These are phyloP conservation scores for Diutina rugosa DNA, from an alignment of 1,139 yeast species.

Conservation along the genomic window DNA sequence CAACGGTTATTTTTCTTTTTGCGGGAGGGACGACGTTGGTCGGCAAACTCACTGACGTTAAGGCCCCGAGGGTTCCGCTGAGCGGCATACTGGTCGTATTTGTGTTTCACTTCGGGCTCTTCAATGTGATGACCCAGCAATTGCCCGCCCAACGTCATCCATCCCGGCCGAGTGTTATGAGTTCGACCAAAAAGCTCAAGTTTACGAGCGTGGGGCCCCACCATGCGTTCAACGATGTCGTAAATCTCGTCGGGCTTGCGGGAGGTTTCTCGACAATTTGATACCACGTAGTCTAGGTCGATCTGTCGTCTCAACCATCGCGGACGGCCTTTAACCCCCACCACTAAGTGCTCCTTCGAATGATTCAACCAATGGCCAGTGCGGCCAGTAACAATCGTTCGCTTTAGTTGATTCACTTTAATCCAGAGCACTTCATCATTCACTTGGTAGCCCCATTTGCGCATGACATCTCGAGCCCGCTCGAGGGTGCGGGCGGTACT, in stretches of 20 bases:
- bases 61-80: neutral
- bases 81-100: neutral
- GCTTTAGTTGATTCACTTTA: conserved; percentile 71
- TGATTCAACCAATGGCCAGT: conserved; percentile 97
- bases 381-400: conserved; percentile 89
- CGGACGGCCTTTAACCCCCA: conserved; percentile 75
- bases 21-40: neutral
- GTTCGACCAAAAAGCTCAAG: conserved; percentile 82
- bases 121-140: neutral
- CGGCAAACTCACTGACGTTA: neutral
- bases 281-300: conserved; percentile 69
- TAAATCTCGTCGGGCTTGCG: conserved; percentile 86
- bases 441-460: conserved; percentile 71
- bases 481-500: conserved; percentile 92
- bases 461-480: conserved; percentile 64
- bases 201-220: conserved; percentile 63
- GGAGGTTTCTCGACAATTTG: conserved; percentile 77
- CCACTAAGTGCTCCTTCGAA: conserved; percentile 80
- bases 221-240: conserved; percentile 75
- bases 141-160: conserved; percentile 37
- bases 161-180: conserved; percentile 77
- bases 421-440: conserved; percentile 83
- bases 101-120: neutral
- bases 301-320: conserved; percentile 53
- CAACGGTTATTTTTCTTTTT: neutral